These are phyloP conservation scores for Backusella luteola DNA, from an alignment of 192 early-diverging fungal genomes.

Conservation along the genomic window DNA sequence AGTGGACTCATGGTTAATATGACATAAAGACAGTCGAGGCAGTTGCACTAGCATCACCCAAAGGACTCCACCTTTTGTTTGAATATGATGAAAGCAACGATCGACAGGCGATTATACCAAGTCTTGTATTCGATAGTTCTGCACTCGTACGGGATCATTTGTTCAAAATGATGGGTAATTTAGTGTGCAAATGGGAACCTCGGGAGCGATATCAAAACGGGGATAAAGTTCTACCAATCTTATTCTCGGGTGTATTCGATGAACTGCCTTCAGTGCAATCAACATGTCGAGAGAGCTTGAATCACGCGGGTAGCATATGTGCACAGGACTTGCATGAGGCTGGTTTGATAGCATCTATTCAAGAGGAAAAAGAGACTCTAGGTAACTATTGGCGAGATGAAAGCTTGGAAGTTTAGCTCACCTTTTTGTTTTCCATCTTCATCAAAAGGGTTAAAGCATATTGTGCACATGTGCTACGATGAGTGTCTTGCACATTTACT, in stretches of 20 bases:
- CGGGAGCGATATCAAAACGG: slow-evolving; percentile 14
- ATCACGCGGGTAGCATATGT: slow-evolving; percentile 4
- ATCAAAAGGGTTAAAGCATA: slow-evolving; percentile 13
- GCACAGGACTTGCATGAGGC: slow-evolving; percentile 13
- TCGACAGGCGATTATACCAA: background rate
- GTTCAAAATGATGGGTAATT: background rate
- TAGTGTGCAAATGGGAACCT: slow-evolving; percentile 9
- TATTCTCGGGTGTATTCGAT: slow-evolving; percentile 10
- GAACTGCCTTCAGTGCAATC: background rate
- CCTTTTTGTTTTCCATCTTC: background rate
- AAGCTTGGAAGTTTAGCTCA: background rate
- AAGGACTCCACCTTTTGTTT: background rate
- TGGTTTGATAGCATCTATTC: background rate
- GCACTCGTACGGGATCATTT: background rate
- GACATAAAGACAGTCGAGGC: background rate
- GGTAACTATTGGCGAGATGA: background rate
- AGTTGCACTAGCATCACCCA: background rate
- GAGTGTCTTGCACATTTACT: background rate
- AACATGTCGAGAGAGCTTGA: background rate
- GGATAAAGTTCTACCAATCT: slow-evolving; percentile 9
- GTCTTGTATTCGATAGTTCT: slow-evolving; percentile 3
- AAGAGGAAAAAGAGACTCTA: background rate
- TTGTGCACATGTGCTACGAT: slow-evolving; percentile 22
- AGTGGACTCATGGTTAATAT: background rate
- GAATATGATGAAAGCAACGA: background rate